These are phyloP conservation scores for Aspergillus asperescens DNA, from an alignment of 495 filamentous ascomycete genomes.

Conservation along the genomic window DNA sequence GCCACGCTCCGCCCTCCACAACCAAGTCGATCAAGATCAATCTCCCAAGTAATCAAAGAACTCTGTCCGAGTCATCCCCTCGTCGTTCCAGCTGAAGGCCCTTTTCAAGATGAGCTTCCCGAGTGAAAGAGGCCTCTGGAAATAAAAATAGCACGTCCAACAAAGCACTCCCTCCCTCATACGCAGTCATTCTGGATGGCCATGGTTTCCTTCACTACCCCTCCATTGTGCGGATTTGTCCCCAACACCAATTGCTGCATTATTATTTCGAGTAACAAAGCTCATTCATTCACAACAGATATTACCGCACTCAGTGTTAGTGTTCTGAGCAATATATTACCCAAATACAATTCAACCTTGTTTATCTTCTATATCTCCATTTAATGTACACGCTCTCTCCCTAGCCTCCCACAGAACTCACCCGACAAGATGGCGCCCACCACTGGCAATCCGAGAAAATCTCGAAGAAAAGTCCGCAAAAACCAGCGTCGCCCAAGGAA, in stretches of 20 bases:
- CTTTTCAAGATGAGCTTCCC: background rate
- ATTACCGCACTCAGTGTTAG: background rate
- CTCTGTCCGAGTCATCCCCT: no score
- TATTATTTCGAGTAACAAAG: background rate
- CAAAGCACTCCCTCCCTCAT: background rate
- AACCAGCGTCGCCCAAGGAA: background rate
- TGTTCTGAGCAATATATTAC: background rate
- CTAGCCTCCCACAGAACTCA: background rate
- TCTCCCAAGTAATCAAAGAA: no score
- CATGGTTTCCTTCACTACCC: background rate
- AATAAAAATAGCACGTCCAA: background rate
- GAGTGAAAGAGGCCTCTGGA: background rate
- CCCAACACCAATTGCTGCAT: background rate
- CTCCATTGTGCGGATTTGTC: constrained; percentile 1
- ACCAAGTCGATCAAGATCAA: no score
- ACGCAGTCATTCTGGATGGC: no score
- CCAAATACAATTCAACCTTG: background rate
- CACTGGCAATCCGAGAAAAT: background rate
- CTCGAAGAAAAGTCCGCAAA: background rate
- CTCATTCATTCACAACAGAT: background rate
- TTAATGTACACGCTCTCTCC: background rate
- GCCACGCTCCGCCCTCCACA: no score
- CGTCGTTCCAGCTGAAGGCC: no score
- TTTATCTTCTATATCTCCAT: background rate
- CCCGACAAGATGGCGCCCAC: background rate